Evolutionary conservation across 768 basidiomycete species (phyloP).

Genomic region (Leucosporidium creatinivorum): DNA sequence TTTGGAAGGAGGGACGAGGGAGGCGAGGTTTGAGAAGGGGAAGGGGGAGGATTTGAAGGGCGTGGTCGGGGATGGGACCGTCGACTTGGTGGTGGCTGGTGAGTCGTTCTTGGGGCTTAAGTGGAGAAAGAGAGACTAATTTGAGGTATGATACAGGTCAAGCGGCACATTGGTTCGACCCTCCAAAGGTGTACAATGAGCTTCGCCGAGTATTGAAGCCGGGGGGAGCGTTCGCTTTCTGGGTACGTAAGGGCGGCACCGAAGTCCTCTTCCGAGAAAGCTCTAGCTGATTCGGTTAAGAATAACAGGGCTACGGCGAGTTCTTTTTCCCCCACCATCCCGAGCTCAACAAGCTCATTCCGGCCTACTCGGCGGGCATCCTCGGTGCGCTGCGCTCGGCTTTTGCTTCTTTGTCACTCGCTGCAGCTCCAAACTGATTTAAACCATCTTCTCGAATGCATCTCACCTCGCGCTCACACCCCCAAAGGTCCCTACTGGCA

Average conservation of each 20-base stretch:
- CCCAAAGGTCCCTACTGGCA: constrained; percentile 68
- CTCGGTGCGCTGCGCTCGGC: constrained; percentile 13
- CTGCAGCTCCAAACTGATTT: not conserved
- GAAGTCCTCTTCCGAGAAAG: too few species aligned
- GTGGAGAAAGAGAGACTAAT: not conserved
- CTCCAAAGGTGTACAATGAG: constrained; percentile 63
- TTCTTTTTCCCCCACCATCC: constrained; percentile 61
- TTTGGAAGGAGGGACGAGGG: constrained; percentile 49
- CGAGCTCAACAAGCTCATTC: constrained; percentile 53
- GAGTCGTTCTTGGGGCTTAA: constrained; percentile 22
- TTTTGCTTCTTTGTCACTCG: not conserved
- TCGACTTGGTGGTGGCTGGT: constrained; percentile 66
- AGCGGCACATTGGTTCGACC: constrained; percentile 76
- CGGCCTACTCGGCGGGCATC: constrained; percentile 55
- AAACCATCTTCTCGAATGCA: too few species aligned
- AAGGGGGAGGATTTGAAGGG: constrained; percentile 32
- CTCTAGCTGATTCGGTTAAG: too few species aligned
- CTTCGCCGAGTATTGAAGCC: constrained; percentile 54
- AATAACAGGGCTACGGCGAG: constrained; percentile 54
- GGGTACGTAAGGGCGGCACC: too few species aligned
- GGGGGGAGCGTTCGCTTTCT: constrained; percentile 63
- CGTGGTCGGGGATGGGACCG: constrained; percentile 42
- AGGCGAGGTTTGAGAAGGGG: constrained; percentile 50
- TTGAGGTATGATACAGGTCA: constrained; percentile 50
- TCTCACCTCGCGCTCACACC: constrained; percentile 25